Evolutionary conservation across 352 stramenopile genomes (phyloP).

Genomic region (Phytophthora idaei): DNA sequence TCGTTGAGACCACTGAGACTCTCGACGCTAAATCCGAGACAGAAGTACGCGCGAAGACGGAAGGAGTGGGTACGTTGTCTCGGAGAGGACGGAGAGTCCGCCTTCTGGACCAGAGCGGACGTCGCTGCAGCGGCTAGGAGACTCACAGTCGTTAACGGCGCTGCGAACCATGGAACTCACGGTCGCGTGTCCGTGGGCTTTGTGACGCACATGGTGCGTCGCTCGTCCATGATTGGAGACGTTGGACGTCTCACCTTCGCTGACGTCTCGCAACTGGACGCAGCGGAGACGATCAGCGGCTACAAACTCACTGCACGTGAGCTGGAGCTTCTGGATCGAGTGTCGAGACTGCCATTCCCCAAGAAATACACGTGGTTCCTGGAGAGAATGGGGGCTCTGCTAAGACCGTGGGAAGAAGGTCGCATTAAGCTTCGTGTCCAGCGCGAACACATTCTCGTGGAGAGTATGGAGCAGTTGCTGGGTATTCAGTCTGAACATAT

Average conservation of each 20-base stretch:
- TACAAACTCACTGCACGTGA: constrained; percentile 63
- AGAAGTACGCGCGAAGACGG: constrained; percentile 77
- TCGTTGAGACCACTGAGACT: constrained; percentile 45
- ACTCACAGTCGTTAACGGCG: constrained; percentile 29
- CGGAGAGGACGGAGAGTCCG: constrained; percentile 57
- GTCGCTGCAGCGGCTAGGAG: constrained; percentile 32
- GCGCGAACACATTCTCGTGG: constrained; percentile 73
- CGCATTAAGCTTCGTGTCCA: constrained; percentile 85
- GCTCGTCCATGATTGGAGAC: constrained; percentile 60
- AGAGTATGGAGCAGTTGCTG: constrained; percentile 84
- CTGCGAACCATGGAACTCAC: constrained; percentile 1
- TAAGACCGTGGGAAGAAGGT: constrained; percentile 79
- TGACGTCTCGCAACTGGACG: constrained; percentile 64
- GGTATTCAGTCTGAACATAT: constrained; percentile 77
- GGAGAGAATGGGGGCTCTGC: constrained; percentile 64
- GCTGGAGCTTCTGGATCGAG: constrained; percentile 67
- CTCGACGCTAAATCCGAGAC: constrained; percentile 70
- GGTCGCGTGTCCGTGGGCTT: constrained; percentile 67
- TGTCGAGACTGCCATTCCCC: constrained; percentile 71
- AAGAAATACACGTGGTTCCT: constrained; percentile 89
- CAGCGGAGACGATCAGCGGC: constrained; percentile 65
- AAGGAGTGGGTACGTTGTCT: constrained; percentile 84
- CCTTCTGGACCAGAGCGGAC: constrained; percentile 74
- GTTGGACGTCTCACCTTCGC: constrained; percentile 67
- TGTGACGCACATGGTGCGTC: constrained; percentile 67